Percentiles rank a stretch among this genome's conserved stretches.
phyloP scores from a whole-genome alignment of 306 rosid genomes.

The Prunus dulcis region DNA sequence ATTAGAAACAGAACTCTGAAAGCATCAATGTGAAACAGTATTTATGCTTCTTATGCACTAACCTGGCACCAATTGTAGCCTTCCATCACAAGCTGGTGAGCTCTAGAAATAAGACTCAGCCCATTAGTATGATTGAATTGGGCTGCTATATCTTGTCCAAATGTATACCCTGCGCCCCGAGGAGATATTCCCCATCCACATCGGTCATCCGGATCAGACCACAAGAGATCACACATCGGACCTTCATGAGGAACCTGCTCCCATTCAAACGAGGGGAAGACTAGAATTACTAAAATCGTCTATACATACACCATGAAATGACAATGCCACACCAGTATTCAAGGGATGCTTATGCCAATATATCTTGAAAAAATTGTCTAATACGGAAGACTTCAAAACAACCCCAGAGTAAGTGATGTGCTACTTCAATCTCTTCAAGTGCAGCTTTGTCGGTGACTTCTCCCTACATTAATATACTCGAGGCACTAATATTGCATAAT shows the following conservation, averaged over 20 bases:
- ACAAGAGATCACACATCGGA: constrained; percentile 54
- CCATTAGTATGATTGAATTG: constrained; percentile 55
- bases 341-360: background rate
- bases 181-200: constrained; percentile 62
- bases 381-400: background rate
- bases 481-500: background rate
- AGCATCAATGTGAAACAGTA: background rate
- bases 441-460: background rate
- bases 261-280: background rate
- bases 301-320: background rate
- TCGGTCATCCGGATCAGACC: constrained; percentile 56
- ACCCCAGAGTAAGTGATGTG: background rate
- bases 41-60: constrained; percentile 10
- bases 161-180: constrained; percentile 53
- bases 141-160: constrained; percentile 52
- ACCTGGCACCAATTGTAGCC: constrained; percentile 65
- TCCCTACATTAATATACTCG: background rate
- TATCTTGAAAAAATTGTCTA: background rate
- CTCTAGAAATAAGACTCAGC: constrained; percentile 55
- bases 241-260: constrained; percentile 57
- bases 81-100: constrained; percentile 63
- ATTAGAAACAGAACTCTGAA: constrained; percentile 7
- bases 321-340: background rate
- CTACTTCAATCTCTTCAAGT: background rate
- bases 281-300: background rate